Base-by-base conservation (phyloP, 2,329 filamentous ascomycete species). In the Corinectria fuckeliana region DNA sequence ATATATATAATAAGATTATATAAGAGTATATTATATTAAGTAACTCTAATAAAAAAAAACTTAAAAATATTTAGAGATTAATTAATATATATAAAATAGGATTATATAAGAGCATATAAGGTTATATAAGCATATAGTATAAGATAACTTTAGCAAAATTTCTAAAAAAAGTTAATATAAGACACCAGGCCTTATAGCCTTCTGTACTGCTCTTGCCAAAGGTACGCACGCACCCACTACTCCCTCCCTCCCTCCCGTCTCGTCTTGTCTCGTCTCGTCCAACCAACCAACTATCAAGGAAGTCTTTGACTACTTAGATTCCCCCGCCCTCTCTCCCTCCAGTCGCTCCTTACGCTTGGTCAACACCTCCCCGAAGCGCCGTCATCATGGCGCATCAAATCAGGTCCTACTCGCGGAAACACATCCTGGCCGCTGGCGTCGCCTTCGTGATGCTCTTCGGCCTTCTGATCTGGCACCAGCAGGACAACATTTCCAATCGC, bases 401-500 rank as follows among this genome's bases (percentile, higher is more conserved):
- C 4, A 51, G 55, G 18, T 16, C 48, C 16, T 59, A 45, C 13
- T 50, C 50, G 10, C 50, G 50, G 45, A 51, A 39, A 26, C 38
- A 50, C 45, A 39, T 55, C 23, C 45, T 54, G 30, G 16, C 50
- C 5, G 50, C 18, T 23, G 32, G 44, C 38, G 50, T 59, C 45
- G 10, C 42, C 14, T 38, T 54, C 9, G 14, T 59, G 14, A 50
- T 59, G 50, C 38, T 54, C 10, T 45, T 59, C 28, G 50, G 45
- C 38, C 9, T 55, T 14, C 25, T 59, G 21, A 28, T 45, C 23
- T 59, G 56, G 56, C 49, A 55, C 10, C 50, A 54, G 39, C 44
- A 55, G 25, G 56, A 50, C 2, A 47, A 49, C 45, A 49, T 59
- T 25, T 32, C 56, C 28, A 14, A 25, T 23, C 28, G 18, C 23